Evolutionary conservation across 2,329 filamentous ascomycete species (phyloP).

Genomic region (Aspergillus amoenus): DNA sequence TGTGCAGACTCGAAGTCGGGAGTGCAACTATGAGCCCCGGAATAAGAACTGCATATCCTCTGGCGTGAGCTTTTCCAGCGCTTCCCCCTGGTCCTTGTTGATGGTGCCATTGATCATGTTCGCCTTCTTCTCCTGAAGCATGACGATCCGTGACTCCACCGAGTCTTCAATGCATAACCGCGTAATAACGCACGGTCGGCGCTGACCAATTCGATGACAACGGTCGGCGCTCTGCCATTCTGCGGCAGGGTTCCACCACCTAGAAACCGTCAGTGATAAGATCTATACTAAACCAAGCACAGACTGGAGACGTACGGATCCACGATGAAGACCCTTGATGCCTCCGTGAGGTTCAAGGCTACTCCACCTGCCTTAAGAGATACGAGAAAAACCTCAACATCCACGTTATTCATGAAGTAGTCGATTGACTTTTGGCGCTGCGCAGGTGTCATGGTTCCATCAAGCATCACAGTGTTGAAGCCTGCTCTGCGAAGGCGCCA

Average conservation of each 20-base stretch:
- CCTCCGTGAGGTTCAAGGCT: constrained; percentile 91
- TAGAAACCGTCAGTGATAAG: constrained; percentile 39
- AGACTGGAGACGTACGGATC: constrained; percentile 69
- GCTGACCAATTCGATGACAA: constrained; percentile 93
- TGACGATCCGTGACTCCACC: constrained; percentile 91
- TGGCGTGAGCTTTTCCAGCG: constrained; percentile 85
- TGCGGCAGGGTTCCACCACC: constrained; percentile 99
- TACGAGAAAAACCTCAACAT: constrained; percentile 94
- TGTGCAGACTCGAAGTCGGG: background rate
- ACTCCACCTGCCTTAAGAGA: constrained; percentile 96
- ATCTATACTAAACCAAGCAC: background rate
- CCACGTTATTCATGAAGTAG: constrained; percentile 91
- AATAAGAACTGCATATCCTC: constrained; percentile 97
- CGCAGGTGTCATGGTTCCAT: constrained; percentile 93
- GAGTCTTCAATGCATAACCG: constrained; percentile 95
- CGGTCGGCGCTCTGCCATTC: constrained; percentile 98
- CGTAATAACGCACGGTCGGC: constrained; percentile 89
- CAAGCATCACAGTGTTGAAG: constrained; percentile 96
- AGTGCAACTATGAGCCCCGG: constrained; percentile 61
- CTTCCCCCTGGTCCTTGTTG: constrained; percentile 78
- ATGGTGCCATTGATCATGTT: constrained; percentile 97
- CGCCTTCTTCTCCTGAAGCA: constrained; percentile 97
- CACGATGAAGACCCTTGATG: constrained; percentile 90
- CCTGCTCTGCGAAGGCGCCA: constrained; percentile 96
- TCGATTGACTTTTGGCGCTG: constrained; percentile 93